Conservation (phyloP, 208 protist species). For the Leishmania braziliensis region DNA sequence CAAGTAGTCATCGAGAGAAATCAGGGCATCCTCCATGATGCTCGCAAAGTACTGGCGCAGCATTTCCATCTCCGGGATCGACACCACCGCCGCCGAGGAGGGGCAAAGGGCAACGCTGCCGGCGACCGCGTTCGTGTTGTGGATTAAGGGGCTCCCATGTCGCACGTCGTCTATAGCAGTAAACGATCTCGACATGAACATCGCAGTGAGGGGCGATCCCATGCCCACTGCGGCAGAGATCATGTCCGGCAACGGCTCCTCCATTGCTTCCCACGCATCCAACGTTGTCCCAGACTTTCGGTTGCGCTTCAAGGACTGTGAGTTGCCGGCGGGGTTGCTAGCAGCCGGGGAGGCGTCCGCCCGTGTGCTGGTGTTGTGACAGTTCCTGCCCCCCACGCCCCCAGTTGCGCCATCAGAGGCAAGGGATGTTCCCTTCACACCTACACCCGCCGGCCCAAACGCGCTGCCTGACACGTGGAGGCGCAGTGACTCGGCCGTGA, state of each 20-base stretch:
- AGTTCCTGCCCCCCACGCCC: neutral
- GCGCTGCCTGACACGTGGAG: conserved; percentile 19
- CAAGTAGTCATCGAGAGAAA: conserved; percentile 61
- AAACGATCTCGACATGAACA: neutral
- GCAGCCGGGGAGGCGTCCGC: neutral
- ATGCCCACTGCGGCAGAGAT: conserved; percentile 1
- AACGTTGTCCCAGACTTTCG: conserved; percentile 15
- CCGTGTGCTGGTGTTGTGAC: neutral
- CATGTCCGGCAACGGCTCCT: conserved; percentile 11
- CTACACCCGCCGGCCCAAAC: neutral
- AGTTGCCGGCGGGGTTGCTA: neutral
- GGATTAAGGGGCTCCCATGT: neutral
- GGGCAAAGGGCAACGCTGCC: conserved; percentile 10
- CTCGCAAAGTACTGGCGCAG: conserved; percentile 65
- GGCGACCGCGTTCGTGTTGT: conserved; percentile 3
- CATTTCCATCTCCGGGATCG: conserved; percentile 62
- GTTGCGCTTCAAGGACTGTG: neutral
- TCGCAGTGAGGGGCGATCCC: neutral
- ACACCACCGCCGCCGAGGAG: conserved; percentile 27
- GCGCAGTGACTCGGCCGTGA: conserved; percentile 30
- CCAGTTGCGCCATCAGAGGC: neutral
- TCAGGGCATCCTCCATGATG: conserved; percentile 79
- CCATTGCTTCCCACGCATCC: conserved; percentile 24
- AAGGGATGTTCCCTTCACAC: neutral
- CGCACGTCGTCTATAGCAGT: neutral